A percentile compares a stretch with the other conserved stretches of the same genome.
Evolutionary conservation across 179 eudicot genomes (phyloP).

Genomic region (Monotropa hypopitys): DNA sequence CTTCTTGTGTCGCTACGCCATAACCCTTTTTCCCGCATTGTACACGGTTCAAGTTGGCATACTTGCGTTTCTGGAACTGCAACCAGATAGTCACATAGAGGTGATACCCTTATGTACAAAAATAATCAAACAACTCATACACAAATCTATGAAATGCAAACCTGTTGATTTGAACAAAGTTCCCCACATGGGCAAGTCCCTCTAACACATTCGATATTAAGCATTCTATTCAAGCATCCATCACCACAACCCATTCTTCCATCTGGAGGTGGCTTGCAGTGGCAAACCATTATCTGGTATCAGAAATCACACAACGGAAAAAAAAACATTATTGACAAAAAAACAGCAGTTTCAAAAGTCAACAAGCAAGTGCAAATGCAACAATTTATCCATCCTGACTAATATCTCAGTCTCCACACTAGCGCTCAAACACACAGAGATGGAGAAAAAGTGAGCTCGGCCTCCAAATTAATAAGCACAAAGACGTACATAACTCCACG

Average conservation of each 20-base stretch:
- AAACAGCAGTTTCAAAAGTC: background rate
- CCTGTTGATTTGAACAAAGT: slow-evolving; percentile 92
- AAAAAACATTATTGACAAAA: background rate
- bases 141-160: slow-evolving; percentile 5
- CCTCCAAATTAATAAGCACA: background rate
- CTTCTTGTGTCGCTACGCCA: slow-evolving; percentile 69
- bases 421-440: background rate
- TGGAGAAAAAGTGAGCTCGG: background rate
- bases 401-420: background rate
- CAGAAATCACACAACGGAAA: slow-evolving; percentile 6
- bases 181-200: slow-evolving; percentile 97
- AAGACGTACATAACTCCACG: background rate
- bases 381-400: background rate
- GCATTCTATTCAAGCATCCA: slow-evolving; percentile 91
- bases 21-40: slow-evolving; percentile 87
- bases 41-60: slow-evolving; percentile 62
- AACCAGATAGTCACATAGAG: slow-evolving; percentile 8
- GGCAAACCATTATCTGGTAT: slow-evolving; percentile 87
- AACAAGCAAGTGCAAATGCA: background rate
- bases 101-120: background rate
- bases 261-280: slow-evolving; percentile 65
- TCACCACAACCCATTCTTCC: slow-evolving; percentile 79
- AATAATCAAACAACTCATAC: background rate
- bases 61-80: slow-evolving; percentile 82
- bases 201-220: slow-evolving; percentile 83